A percentile compares a stretch with the other conserved stretches of the same genome.
Evolutionary conservation across 225 moss, liverwort and hornwort genomes (phyloP).

Genomic region (Climacium dendroides): DNA sequence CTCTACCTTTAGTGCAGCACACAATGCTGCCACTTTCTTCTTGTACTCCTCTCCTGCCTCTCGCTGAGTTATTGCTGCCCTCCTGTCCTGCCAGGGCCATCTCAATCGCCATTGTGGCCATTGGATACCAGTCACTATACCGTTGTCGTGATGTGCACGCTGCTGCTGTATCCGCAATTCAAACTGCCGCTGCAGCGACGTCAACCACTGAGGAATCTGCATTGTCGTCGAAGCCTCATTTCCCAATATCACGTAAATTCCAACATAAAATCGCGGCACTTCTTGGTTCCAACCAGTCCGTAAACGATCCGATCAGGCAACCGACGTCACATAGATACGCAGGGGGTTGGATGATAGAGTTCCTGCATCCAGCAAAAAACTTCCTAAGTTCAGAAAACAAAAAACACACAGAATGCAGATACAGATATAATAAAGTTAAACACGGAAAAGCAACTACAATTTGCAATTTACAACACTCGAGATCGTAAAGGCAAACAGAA

Average conservation of each 20-base stretch:
- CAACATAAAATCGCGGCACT: slow-evolving; percentile 3
- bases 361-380: neutral
- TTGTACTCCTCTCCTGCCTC: slow-evolving; percentile 75
- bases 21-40: slow-evolving; percentile 76
- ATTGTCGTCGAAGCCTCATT: slow-evolving; percentile 44
- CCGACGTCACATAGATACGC: neutral
- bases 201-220: slow-evolving; percentile 63
- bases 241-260: slow-evolving; percentile 19
- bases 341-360: neutral
- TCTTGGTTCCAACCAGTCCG: neutral
- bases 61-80: slow-evolving; percentile 17
- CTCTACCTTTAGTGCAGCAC: slow-evolving; percentile 72
- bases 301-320: neutral
- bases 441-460: neutral
- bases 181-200: slow-evolving; percentile 52
- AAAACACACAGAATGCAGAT: neutral
- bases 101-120: slow-evolving; percentile 88
- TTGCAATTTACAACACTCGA: neutral
- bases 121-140: slow-evolving; percentile 23
- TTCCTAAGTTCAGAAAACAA: neutral
- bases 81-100: slow-evolving; percentile 87
- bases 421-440: neutral
- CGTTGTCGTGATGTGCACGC: slow-evolving; percentile 14
- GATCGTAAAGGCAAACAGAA: neutral
- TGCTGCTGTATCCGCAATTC: slow-evolving; percentile 31